Base-by-base conservation (phyloP, 2,329 filamentous ascomycete genomes). In the Monosporascus sp. region DNA sequence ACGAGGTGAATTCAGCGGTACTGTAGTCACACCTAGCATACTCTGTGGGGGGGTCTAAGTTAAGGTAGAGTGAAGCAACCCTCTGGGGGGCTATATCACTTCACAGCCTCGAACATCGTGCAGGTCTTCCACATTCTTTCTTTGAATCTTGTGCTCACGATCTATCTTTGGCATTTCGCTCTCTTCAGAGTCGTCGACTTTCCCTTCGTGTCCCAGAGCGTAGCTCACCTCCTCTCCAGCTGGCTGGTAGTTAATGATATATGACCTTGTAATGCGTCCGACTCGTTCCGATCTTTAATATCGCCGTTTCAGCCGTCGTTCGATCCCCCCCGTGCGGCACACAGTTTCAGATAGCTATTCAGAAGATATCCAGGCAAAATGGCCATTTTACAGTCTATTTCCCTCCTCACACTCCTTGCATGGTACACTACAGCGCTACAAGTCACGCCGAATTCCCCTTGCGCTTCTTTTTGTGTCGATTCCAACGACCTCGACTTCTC, bases 381-480 rank as follows among this genome's bases (percentile, higher is more conserved):
- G 65, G 54, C 58, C 49, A 51, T 53, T 48, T 46, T 65, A 27
- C 46, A 61, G 39, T 52, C 66, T 18, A 45, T 63, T 31, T 53
- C 62, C 41, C 38, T 65, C 11, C 54, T 68, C 20, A 49, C 58
- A 6, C 48, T 62, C 22, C 49, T 70, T 51, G 37, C 56, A 49
- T 52, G 52, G 45, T 51, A 52, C 50, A 52, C 49, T 20, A 37
- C 50, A 18, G 57, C 73, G 6, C 66, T 82, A 18, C 76, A 77
- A 61, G 78, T 81, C 48, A 72, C 79, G 14, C 76, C 79, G 35
- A 74, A 77, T 56, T 82, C 80, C 45, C 80, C 79, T 7, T 83
- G 80, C 59, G 65, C 78, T 17, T 70, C 73, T n/a, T 63, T 75
- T 55, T 83, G 80, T 59, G 53, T 74, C 39, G 76, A 79, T 63